These are phyloP conservation scores for Euphorbia peplus DNA, from an alignment of 345 rosid species.

Conservation along the genomic window DNA sequence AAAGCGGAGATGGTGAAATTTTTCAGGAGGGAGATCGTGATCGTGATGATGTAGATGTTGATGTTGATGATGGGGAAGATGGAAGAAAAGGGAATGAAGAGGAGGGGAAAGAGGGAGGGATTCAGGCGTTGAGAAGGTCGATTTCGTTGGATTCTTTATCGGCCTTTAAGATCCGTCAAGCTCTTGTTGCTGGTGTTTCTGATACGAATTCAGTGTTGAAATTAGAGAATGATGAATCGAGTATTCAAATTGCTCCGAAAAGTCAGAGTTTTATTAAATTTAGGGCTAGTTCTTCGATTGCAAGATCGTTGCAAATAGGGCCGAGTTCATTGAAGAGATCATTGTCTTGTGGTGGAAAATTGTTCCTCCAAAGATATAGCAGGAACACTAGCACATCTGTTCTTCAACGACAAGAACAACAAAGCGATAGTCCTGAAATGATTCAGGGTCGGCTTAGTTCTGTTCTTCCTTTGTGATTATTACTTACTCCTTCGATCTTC, in stretches of 20 bases:
- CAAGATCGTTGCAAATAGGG: slow-evolving; percentile 34
- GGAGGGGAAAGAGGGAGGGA: slow-evolving; percentile 18
- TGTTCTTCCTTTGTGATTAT: slow-evolving; percentile 19
- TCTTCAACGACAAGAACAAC: no score
- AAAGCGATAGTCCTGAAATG: no score
- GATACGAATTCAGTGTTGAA: slow-evolving; percentile 17
- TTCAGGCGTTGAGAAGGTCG: slow-evolving; percentile 58
- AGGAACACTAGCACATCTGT: slow-evolving; percentile 20
- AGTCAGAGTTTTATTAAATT: slow-evolving; percentile 27
- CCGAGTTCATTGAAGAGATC: slow-evolving; percentile 56
- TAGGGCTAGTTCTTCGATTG: slow-evolving; percentile 38
- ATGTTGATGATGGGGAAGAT: slow-evolving; percentile 14
- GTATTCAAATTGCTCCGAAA: slow-evolving; percentile 14
- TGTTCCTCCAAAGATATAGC: slow-evolving; percentile 31
- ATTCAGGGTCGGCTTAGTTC: no score
- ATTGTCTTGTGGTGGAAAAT: slow-evolving; percentile 56
- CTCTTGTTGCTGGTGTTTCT: slow-evolving; percentile 24
- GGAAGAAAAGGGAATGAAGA: slow-evolving; percentile 26
- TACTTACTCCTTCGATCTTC: background rate
- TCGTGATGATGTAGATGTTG: slow-evolving; percentile 10
- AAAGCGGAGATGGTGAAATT: slow-evolving; percentile 16
- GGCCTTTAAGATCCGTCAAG: slow-evolving; percentile 43
- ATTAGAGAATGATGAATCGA: slow-evolving; percentile 28
- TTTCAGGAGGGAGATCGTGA: no score
- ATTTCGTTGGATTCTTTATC: slow-evolving; percentile 65